phyloP scores from a whole-genome alignment of 805 yeast species.

The Candida ascalaphidarum region DNA sequence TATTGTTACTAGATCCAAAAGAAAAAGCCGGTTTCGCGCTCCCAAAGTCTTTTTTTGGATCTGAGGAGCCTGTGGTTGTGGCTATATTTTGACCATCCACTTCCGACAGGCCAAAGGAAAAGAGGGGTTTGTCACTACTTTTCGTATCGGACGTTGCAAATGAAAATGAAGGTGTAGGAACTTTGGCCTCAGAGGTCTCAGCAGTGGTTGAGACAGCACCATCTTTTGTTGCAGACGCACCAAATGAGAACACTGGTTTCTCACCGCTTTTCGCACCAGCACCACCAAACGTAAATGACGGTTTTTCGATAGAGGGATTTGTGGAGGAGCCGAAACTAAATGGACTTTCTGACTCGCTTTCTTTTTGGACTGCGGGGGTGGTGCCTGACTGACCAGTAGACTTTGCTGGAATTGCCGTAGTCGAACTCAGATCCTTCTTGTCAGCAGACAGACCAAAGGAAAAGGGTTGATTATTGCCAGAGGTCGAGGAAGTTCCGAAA shows the following conservation, averaged over 20 bases:
- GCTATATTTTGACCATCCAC: constrained; percentile 3
- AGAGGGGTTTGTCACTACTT: constrained; percentile 2
- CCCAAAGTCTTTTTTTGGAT: no score
- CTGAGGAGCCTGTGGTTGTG: no score
- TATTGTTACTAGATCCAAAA: constrained; percentile 9
- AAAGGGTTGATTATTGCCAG: no score
- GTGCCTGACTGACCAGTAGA: no score
- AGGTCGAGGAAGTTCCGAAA: no score
- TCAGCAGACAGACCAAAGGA: no score
- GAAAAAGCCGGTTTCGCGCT: constrained; percentile 13
- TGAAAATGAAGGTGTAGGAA: no score
- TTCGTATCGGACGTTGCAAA: constrained; percentile 1
- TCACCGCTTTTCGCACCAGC: constrained; percentile 24
- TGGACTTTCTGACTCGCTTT: no score
- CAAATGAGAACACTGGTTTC: background rate
- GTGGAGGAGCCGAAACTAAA: background rate
- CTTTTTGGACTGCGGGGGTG: no score
- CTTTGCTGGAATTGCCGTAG: no score
- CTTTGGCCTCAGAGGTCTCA: background rate
- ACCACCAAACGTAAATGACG: constrained; percentile 12
- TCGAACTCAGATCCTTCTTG: background rate
- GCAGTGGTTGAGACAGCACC: background rate
- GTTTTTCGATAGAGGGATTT: constrained; percentile 1
- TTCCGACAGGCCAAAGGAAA: constrained; percentile 11
- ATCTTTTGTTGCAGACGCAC: background rate